Evolutionary conservation across 2,329 filamentous ascomycete species (phyloP), one percentile per base, ranked within the genome.

Genomic region (Sordariomycetes sp.): DNA sequence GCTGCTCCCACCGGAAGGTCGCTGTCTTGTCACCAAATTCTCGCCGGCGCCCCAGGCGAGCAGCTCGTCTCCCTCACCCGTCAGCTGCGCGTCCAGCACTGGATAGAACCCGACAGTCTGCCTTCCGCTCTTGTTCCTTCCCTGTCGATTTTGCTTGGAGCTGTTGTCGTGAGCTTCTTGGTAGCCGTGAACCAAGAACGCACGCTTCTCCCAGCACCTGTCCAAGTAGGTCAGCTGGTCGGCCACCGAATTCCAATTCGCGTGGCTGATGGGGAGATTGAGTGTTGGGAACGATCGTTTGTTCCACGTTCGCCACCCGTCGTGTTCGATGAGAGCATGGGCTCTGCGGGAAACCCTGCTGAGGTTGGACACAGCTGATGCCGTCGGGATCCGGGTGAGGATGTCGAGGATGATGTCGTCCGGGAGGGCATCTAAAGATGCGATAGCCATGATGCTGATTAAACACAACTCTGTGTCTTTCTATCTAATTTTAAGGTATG

Each of bases 1-100:
- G 36, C 24, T 41, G 4, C 39, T 48, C 6, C 43, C 42, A 9
- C 14, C 31, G 24, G 44, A 50, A 11, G 53, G 46, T 15, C 61
- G 59, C 18, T 57, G 50, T 16, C 66, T 53, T 3, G 63, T 59
- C 5, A 70, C 50, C 19, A 75, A 46, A 18, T 72, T 60, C 47
- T 74, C 68, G 0, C 71, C 70, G 0, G 61, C 65, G 1, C 70
- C 70, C 52, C 63, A 70, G 2, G 65, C 61, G 0, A 72, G 51
- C 10, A 70, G 40, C 46, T 75, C 71, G 18, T 62, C 49, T 6
- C 21, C 49, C n/a, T 50, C 49, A 10, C 47, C 48, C 5, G 52
- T 47, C 6, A 61, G 46, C 18, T 57, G 46, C 6, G 66, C 68
- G 35, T 70, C 68, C 7, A 74, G 51, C 4, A 70, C 55, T 5